Evolutionary conservation across 2,329 filamentous ascomycete genomes (phyloP).

Genomic region (Stylonectria norvegica): DNA sequence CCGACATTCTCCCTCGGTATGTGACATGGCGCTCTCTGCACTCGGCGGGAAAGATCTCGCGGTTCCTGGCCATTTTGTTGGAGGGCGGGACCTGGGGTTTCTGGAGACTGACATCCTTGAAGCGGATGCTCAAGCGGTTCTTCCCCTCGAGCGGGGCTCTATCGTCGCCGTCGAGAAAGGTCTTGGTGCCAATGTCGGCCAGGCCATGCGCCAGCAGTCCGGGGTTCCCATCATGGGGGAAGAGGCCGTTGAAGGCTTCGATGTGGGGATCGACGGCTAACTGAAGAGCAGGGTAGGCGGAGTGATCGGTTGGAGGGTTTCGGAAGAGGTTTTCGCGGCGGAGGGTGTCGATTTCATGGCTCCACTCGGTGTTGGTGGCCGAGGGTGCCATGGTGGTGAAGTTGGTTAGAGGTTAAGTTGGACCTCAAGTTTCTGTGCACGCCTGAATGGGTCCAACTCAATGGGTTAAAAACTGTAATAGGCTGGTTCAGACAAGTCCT

Average conservation of each 20-base stretch:
- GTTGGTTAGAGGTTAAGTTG: neutral
- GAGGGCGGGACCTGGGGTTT: conserved; percentile 74
- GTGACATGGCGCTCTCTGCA: conserved; percentile 91
- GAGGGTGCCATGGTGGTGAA: conserved; percentile 49
- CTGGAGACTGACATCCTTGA: conserved; percentile 78
- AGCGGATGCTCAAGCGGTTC: conserved; percentile 74
- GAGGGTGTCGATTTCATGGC: conserved; percentile 79
- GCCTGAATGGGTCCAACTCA: neutral
- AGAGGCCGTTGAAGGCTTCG: conserved; percentile 91
- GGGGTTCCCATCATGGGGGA: conserved; percentile 62
- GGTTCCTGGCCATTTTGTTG: conserved; percentile 80
- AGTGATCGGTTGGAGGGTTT: conserved; percentile 81
- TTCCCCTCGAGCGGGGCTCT: conserved; percentile 54
- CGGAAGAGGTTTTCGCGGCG: conserved; percentile 85
- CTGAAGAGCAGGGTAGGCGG: conserved; percentile 83
- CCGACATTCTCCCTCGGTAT: conserved; percentile 82
- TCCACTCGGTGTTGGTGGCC: conserved; percentile 69
- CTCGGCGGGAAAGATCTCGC: conserved; percentile 87
- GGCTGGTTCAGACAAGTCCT: conserved; percentile 1
- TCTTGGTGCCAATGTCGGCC: conserved; percentile 85
- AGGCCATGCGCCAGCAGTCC: conserved; percentile 67
- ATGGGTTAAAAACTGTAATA: too few species aligned
- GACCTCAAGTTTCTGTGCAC: neutral
- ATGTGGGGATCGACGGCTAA: conserved; percentile 88
- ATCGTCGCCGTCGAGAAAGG: conserved; percentile 78